Percentiles rank a stretch among this genome's conserved stretches.
phyloP scores from a whole-genome alignment of 2,329 filamentous ascomycete species.

The Diaporthe humulicola region DNA sequence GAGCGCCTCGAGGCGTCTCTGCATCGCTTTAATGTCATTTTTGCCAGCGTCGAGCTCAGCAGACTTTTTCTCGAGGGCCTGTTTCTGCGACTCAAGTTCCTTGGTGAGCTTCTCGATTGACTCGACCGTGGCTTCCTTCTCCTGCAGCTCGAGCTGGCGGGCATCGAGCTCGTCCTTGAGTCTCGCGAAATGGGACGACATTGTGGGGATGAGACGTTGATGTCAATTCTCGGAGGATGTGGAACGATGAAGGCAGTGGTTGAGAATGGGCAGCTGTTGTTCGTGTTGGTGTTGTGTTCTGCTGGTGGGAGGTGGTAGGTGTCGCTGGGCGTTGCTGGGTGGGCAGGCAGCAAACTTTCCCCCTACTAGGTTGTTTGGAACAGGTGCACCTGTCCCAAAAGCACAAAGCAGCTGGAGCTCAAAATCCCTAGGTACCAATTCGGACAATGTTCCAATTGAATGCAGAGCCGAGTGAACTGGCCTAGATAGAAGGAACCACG shows the following conservation, averaged over 20 bases:
- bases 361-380: background rate
- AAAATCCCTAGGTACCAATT: too few species aligned
- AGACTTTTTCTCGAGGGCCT: background rate
- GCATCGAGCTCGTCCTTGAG: background rate
- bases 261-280: background rate
- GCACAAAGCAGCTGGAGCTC: too few species aligned
- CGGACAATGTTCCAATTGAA: too few species aligned
- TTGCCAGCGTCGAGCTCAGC: background rate
- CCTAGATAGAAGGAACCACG: too few species aligned
- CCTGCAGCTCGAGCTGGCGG: background rate
- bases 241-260: too few species aligned
- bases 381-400: background rate
- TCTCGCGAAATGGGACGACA: background rate
- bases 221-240: too few species aligned
- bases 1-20: background rate
- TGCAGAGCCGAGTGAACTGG: too few species aligned
- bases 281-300: background rate
- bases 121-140: background rate
- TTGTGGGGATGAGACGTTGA: background rate
- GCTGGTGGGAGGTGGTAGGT: too few species aligned
- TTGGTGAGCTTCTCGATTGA: background rate
- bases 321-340: too few species aligned
- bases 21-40: background rate
- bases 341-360: too few species aligned
- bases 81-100: background rate